Evolutionary conservation across 768 basidiomycete species (phyloP), one percentile per base, ranked within the genome.

Genomic region (Cystobasidium ongulense): DNA sequence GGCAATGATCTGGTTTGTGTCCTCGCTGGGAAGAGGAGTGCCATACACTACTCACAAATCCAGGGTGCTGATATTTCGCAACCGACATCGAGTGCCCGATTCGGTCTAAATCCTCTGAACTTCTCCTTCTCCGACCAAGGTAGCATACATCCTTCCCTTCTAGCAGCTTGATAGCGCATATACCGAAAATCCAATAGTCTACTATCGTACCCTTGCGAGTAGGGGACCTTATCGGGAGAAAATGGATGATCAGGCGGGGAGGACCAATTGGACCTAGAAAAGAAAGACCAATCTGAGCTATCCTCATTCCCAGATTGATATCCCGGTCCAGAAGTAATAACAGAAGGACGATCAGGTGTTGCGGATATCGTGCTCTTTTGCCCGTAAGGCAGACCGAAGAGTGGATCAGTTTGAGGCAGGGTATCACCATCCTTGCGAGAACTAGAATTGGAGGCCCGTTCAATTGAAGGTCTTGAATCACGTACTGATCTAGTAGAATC

Each of bases 51-150:
- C 68, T 59, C n/a, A 71, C 68, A 13, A 27, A 71, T 71, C 68
- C 68, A 71, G 13, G 43, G 21, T 27, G 68, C 68, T 11, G 53
- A 5, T 5, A 59, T 27, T 31, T 53, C 68, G 38, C 68, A 71
- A 7, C 68, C 68, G 31, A 71, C 29, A 59, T 71, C 68, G 15
- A 71, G 39, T 43, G 53, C 68, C 36, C 29, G 31, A 21, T 33
- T 52, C 13, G 68, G 68, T 23, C 10, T n/a, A 21, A 71, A 39
- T 21, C 10, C 43, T 29, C 29, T 10, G 29, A 11, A 71, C 33
- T 61, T 7, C 5, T 33, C 7, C 3, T n/a, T 7, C 65, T 67
- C 38, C 43, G 38, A 46, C 65, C 65, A 67, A 18, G 65, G 65
- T 10, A 67, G 27, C 43, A 67, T 67, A n/a, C 43, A 25, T 8